These are phyloP conservation scores for Funneliformis caledonium DNA, from an alignment of 371 early-diverging fungal species.

Conservation along the genomic window DNA sequence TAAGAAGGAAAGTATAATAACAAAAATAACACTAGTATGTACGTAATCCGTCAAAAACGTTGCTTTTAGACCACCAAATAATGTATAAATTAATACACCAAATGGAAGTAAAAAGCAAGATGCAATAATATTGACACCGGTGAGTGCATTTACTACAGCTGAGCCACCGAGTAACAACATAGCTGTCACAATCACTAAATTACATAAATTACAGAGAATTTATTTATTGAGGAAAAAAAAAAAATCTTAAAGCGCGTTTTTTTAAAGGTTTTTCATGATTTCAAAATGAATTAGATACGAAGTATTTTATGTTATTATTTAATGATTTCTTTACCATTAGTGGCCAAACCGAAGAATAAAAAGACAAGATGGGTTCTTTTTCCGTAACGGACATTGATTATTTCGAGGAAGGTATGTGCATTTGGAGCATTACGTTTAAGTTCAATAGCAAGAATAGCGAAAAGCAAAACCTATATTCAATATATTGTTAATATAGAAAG, in stretches of 20 bases:
- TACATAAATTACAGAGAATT: too few relatives aligned
- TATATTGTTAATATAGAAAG: too few relatives aligned
- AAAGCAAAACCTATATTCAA: conserved; percentile 55
- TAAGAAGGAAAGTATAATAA: conserved; percentile 67
- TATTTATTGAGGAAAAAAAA: neutral
- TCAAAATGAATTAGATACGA: too few relatives aligned
- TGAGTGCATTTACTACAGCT: conserved; percentile 69
- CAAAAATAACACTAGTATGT: conserved; percentile 68
- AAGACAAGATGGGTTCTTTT: conserved; percentile 63
- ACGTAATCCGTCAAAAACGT: conserved; percentile 75
- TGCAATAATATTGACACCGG: conserved; percentile 70
- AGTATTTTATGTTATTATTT: too few relatives aligned
- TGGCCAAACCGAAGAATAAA: conserved; percentile 59
- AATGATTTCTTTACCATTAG: conserved; percentile 47
- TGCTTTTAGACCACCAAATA: conserved; percentile 74
- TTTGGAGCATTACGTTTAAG: conserved; percentile 71
- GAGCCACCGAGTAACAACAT: conserved; percentile 73
- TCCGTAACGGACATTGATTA: conserved; percentile 68
- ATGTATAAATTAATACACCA: conserved; percentile 69
- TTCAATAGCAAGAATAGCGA: conserved; percentile 72
- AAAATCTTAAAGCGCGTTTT: neutral
- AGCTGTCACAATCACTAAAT: conserved; percentile 64
- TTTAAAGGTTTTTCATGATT: too few relatives aligned
- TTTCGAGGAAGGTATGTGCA: conserved; percentile 73
- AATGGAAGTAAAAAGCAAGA: conserved; percentile 70